These are phyloP conservation scores for Lagenaria siceraria DNA, from an alignment of 306 rosid genomes.

Conservation along the genomic window DNA sequence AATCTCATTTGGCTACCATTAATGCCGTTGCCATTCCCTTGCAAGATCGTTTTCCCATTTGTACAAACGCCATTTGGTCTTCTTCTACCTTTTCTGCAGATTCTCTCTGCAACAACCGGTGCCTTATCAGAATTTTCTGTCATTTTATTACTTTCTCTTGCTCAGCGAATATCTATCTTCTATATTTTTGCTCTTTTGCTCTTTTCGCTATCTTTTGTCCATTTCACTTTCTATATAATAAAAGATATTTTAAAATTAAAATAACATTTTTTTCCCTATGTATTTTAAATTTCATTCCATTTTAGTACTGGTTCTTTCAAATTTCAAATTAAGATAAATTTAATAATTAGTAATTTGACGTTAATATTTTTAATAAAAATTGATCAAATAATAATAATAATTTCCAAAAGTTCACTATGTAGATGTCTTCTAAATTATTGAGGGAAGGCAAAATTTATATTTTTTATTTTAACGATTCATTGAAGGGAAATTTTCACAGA, in stretches of 20 bases:
- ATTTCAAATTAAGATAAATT: no score
- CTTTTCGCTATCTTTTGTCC: not conserved
- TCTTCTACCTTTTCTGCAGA: constrained; percentile 5
- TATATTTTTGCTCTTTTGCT: not conserved
- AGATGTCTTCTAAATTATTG: no score
- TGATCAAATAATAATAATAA: no score
- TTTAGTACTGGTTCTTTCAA: no score
- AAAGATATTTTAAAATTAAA: not conserved
- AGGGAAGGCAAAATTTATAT: no score
- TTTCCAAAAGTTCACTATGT: no score
- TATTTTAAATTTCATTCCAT: no score
- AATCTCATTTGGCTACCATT: not conserved
- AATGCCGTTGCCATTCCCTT: not conserved
- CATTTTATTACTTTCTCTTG: not conserved
- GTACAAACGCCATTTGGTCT: constrained; percentile 6
- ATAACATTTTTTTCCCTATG: no score
- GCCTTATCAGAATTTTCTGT: constrained; percentile 5
- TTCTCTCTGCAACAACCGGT: constrained; percentile 6
- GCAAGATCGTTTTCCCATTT: constrained; percentile 2
- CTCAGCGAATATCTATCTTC: not conserved
- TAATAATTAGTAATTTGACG: no score
- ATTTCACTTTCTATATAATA: not conserved
- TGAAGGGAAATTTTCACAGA: no score
- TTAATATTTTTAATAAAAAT: no score
- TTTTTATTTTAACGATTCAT: no score